phyloP scores from a whole-genome alignment of 2,329 filamentous ascomycete genomes.

The Ophiocordyceps camponoti-rufipedis region DNA sequence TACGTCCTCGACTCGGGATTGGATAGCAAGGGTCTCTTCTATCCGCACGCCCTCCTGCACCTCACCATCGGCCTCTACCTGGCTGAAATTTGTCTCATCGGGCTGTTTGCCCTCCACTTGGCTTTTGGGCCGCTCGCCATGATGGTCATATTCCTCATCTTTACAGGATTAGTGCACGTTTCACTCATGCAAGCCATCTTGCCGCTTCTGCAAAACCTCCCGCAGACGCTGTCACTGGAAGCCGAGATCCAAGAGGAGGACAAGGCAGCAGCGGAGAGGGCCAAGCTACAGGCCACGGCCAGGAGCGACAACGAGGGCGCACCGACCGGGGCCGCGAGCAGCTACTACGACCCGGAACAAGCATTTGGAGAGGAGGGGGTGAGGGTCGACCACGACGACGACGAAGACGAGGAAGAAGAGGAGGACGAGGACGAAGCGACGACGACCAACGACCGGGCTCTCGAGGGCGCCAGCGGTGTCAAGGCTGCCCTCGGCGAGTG shows the following conservation, averaged over 20 bases:
- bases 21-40: constrained; percentile 77
- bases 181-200: constrained; percentile 54
- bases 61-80: constrained; percentile 73
- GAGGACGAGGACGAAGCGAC: constrained; percentile 5
- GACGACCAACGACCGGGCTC: constrained; percentile 11
- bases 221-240: constrained; percentile 46
- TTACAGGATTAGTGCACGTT: constrained; percentile 60
- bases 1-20: constrained; percentile 70
- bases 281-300: constrained; percentile 7
- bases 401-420: constrained; percentile 9
- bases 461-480: constrained; percentile 20
- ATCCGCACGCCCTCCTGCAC: constrained; percentile 75
- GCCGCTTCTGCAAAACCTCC: constrained; percentile 62
- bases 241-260: constrained; percentile 25
- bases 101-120: constrained; percentile 56
- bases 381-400: constrained; percentile 10
- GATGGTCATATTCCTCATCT: constrained; percentile 59
- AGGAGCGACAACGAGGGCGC: constrained; percentile 4
- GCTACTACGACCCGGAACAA: constrained; percentile 17
- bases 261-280: constrained; percentile 26
- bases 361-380: constrained; percentile 16
- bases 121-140: constrained; percentile 53
- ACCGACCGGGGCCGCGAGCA: constrained; percentile 11
- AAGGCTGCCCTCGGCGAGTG: constrained; percentile 13
- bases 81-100: constrained; percentile 65